These are phyloP conservation scores for Teratosphaeriaceae sp. DNA, from an alignment of 2,329 filamentous ascomycete species.

Conservation along the genomic window DNA sequence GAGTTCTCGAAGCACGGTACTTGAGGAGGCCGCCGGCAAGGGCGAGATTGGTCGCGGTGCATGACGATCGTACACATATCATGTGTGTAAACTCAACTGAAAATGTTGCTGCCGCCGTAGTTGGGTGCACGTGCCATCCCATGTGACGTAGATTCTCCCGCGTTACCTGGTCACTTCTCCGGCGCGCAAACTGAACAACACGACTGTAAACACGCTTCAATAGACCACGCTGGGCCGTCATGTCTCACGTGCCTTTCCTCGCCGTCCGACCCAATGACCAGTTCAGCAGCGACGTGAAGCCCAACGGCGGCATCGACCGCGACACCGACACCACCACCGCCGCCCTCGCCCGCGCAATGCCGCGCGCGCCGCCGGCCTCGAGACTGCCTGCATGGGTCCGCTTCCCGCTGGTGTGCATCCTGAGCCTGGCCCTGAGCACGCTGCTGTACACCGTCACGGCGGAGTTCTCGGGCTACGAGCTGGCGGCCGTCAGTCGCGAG, in stretches of 20 bases:
- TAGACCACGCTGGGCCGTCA: conserved; percentile 2
- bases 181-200: too few species aligned
- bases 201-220: neutral
- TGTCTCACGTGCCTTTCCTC: conserved; percentile 26
- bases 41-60: too few species aligned
- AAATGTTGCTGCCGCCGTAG: too few species aligned
- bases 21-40: too few species aligned
- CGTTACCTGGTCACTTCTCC: too few species aligned
- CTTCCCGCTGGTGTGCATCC: conserved; percentile 39
- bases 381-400: conserved; percentile 27
- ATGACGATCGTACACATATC: too few species aligned
- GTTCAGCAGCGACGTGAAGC: conserved; percentile 14
- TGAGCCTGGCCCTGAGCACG: conserved; percentile 56
- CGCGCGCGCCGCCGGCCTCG: conserved; percentile 6
- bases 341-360: conserved; percentile 5
- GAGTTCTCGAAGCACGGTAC: neutral
- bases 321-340: conserved; percentile 7
- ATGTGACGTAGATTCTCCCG: too few species aligned
- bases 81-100: too few species aligned
- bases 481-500: conserved; percentile 60
- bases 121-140: too few species aligned
- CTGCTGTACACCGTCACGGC: conserved; percentile 58
- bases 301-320: conserved; percentile 11
- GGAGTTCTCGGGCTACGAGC: conserved; percentile 55
- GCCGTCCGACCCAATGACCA: conserved; percentile 24